phyloP scores from a whole-genome alignment of 2,329 filamentous ascomycete species.

The Monilinia fructigena region DNA sequence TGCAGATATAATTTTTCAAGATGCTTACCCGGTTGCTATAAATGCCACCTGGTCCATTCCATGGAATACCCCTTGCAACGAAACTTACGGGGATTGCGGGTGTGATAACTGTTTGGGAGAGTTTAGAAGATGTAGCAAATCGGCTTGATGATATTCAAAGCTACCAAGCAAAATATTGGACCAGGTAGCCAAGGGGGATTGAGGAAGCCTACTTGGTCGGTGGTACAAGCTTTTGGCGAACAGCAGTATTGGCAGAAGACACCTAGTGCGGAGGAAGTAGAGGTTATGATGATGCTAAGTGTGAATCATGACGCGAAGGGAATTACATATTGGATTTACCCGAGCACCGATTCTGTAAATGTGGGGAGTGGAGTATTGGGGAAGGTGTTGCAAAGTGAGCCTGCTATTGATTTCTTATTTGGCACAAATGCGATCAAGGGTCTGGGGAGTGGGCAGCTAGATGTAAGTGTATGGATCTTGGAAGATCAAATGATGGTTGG shows the following conservation, averaged over 20 bases:
- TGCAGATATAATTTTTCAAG: conserved; percentile 51
- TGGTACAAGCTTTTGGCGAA: conserved; percentile 51
- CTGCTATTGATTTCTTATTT: conserved; percentile 43
- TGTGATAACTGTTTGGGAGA: conserved; percentile 48
- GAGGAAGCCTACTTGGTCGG: conserved; percentile 49
- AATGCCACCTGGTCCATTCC: conserved; percentile 47
- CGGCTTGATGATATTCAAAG: conserved; percentile 45
- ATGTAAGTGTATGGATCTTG: conserved; percentile 46
- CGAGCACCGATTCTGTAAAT: conserved; percentile 38
- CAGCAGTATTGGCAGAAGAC: conserved; percentile 46
- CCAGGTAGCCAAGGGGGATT: conserved; percentile 30
- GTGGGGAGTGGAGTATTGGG: conserved; percentile 43
- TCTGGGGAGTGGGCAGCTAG: conserved; percentile 30
- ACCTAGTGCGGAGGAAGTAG: conserved; percentile 47
- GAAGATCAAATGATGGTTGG: conserved; percentile 43
- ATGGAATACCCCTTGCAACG: conserved; percentile 50
- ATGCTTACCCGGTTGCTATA: conserved; percentile 51
- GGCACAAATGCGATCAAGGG: conserved; percentile 31
- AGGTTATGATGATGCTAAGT: conserved; percentile 48
- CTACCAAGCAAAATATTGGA: conserved; percentile 44
- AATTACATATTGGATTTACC: conserved; percentile 49
- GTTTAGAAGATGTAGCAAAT: conserved; percentile 46
- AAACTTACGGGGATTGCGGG: conserved; percentile 53
- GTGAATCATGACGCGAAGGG: conserved; percentile 52
- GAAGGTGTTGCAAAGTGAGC: conserved; percentile 41